Evolutionary conservation across 257 asterid species (phyloP).

Genomic region (Petunia axillaris): DNA sequence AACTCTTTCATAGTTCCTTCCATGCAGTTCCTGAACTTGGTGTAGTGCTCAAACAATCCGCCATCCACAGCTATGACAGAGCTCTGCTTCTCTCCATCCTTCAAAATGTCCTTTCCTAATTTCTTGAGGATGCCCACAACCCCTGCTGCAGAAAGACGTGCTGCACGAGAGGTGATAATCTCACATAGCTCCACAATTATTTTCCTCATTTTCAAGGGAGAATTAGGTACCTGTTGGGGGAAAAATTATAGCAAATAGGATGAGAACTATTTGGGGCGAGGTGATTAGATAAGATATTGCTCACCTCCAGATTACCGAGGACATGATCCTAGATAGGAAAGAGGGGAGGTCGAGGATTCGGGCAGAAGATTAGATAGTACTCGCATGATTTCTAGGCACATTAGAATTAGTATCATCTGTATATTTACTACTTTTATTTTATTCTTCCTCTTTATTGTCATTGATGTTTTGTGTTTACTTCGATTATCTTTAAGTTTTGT

Average conservation of each 20-base stretch:
- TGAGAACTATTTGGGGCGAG: not conserved
- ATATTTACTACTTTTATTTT: no score
- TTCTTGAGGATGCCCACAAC: constrained; percentile 74
- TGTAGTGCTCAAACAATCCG: constrained; percentile 74
- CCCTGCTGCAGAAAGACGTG: constrained; percentile 89
- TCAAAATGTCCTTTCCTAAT: constrained; percentile 64
- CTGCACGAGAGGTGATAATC: constrained; percentile 76
- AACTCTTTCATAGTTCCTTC: constrained; percentile 64
- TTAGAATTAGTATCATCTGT: no score
- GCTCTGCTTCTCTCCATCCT: constrained; percentile 56
- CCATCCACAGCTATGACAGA: constrained; percentile 85
- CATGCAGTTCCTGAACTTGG: constrained; percentile 65
- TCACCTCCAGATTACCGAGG: no score
- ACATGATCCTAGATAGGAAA: no score
- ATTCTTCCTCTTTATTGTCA: no score
- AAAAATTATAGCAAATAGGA: not conserved
- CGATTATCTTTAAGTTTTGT: no score
- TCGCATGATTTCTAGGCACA: no score
- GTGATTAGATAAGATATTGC: no score
- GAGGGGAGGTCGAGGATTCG: no score
- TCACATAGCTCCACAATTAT: constrained; percentile 65
- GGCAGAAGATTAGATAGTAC: no score
- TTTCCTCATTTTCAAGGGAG: constrained; percentile 68
- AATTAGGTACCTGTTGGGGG: constrained; percentile 53
- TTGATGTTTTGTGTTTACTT: no score